Conservation (phyloP, 1,284 basidiomycete genomes). For the Heliocybe sulcata region DNA sequence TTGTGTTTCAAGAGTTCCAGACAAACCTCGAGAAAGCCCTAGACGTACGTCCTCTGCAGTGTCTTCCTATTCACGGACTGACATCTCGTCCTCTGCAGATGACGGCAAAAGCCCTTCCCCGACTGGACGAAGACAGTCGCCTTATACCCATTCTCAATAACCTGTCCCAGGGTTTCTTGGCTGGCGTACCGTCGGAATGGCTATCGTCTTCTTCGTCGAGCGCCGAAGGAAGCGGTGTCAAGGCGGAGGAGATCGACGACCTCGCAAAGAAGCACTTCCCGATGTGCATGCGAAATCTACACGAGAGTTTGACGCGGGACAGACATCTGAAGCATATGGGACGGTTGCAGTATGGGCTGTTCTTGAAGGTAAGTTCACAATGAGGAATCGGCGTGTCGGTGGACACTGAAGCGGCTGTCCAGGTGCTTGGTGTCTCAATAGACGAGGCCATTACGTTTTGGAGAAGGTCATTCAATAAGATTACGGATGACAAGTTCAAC, state of each 20-base stretch:
- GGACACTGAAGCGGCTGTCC: constrained; percentile 7
- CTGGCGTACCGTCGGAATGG: constrained; percentile 86
- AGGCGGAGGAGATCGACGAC: constrained; percentile 91
- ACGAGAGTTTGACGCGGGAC: constrained; percentile 72
- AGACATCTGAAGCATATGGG: constrained; percentile 93
- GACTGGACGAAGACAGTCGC: constrained; percentile 95
- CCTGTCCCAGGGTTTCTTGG: constrained; percentile 90
- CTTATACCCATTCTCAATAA: constrained; percentile 89
- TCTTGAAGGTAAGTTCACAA: constrained; percentile 74
- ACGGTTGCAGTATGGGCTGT: constrained; percentile 88
- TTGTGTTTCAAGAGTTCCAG: constrained; percentile 88
- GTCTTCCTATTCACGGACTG: not conserved
- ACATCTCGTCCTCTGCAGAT: constrained; percentile 34
- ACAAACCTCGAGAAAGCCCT: constrained; percentile 70
- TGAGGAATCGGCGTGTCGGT: not conserved
- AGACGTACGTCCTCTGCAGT: constrained; percentile 45
- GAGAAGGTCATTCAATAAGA: constrained; percentile 78
- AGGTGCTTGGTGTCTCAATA: constrained; percentile 91
- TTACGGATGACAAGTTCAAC: constrained; percentile 95
- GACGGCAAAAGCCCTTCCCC: constrained; percentile 84
- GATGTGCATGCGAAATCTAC: constrained; percentile 91
- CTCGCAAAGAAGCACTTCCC: constrained; percentile 90
- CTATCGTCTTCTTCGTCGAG: constrained; percentile 37
- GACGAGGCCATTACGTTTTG: constrained; percentile 96
- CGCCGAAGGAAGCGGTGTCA: constrained; percentile 60